These are phyloP conservation scores for Trametes cingulata DNA, from an alignment of 768 basidiomycete species.

Conservation along the genomic window DNA sequence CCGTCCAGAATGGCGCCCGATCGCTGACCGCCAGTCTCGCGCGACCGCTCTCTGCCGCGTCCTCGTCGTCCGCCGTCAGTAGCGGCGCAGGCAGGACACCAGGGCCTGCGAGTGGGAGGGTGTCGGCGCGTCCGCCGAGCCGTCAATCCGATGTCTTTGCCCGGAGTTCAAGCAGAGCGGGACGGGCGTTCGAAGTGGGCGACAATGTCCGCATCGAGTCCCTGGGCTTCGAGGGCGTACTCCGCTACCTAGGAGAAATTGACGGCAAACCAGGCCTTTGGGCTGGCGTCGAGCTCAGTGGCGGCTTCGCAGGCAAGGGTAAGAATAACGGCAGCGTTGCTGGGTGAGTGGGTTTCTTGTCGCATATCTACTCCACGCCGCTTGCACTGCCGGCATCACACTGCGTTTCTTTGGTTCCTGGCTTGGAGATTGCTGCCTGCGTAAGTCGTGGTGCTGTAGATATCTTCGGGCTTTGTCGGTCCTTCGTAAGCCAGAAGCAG, in stretches of 20 bases:
- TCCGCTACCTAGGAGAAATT: conserved; percentile 82
- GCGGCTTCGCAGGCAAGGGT: conserved; percentile 85
- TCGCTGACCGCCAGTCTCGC: conserved; percentile 43
- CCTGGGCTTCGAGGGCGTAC: conserved; percentile 81
- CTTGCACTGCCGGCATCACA: not conserved
- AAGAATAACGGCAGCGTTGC: conserved; percentile 93
- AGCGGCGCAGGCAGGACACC: conserved; percentile 32
- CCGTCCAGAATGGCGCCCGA: conserved; percentile 44
- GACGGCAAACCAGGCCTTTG: conserved; percentile 87
- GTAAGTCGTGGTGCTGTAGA: no score
- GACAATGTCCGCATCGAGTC: conserved; percentile 87
- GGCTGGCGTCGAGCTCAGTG: conserved; percentile 90
- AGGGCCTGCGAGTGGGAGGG: conserved; percentile 48
- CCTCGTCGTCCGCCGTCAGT: conserved; percentile 46
- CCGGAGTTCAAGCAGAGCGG: conserved; percentile 48
- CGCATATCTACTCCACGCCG: not conserved
- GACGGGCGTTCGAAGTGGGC: conserved; percentile 62
- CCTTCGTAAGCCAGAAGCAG: no score
- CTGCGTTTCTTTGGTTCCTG: not conserved
- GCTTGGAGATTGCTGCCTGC: not conserved
- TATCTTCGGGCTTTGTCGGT: no score
- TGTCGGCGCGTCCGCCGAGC: conserved; percentile 59
- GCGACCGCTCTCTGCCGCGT: conserved; percentile 63
- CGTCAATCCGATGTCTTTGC: conserved; percentile 63
- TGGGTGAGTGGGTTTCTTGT: conserved; percentile 59